phyloP scores from a whole-genome alignment of 176 grass and related monocot genomes.

The Bothriochloa decipiens region DNA sequence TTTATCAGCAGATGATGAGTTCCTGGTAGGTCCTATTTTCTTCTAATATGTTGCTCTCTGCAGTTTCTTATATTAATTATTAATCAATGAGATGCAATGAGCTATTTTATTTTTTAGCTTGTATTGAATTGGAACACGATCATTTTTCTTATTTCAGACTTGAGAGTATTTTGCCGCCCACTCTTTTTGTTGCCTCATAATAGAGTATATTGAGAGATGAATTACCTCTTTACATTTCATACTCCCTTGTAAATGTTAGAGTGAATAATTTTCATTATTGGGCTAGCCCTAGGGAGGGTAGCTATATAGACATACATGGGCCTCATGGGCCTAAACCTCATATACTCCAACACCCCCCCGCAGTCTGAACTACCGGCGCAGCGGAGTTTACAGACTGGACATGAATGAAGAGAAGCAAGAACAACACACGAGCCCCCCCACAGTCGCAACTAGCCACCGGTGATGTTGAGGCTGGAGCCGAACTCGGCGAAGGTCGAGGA shows the following conservation, averaged over 20 bases:
- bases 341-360: too few relatives aligned
- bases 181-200: slow-evolving; percentile 11
- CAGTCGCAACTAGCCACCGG: too few relatives aligned
- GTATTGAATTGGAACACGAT: not conserved
- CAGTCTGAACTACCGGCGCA: too few relatives aligned
- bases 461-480: too few relatives aligned
- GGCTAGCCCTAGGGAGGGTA: too few relatives aligned
- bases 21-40: slow-evolving; percentile 61
- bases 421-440: too few relatives aligned
- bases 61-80: slow-evolving; percentile 23
- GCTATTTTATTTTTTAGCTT: slow-evolving; percentile 7
- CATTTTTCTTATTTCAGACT: not conserved
- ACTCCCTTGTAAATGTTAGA: slow-evolving; percentile 6
- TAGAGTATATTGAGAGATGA: not conserved
- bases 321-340: too few relatives aligned
- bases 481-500: too few relatives aligned
- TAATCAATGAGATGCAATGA: slow-evolving; percentile 17
- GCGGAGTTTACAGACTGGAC: too few relatives aligned
- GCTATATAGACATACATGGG: too few relatives aligned
- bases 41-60: not conserved
- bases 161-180: not conserved
- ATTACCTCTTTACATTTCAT: not conserved
- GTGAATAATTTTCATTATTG: too few relatives aligned
- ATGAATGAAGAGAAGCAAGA: too few relatives aligned
- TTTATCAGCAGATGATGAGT: slow-evolving; percentile 77